Evolutionary conservation across 371 early-diverging fungal genomes (phyloP), one percentile per base, ranked within the genome.

Genomic region (Mortierella sp.): DNA sequence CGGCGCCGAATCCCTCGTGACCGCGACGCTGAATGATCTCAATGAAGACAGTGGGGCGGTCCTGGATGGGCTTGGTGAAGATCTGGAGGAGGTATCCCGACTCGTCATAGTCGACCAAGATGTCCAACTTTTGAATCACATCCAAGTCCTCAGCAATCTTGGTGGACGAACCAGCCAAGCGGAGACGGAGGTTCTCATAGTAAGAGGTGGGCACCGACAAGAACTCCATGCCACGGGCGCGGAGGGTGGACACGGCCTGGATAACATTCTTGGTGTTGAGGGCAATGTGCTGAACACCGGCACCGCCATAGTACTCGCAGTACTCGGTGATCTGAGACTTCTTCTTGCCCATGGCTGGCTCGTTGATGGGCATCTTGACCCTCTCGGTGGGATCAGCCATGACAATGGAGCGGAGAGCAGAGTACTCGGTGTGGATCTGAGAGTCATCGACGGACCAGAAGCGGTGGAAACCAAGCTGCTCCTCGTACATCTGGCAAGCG

Each of bases 381-480:
- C 76, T 83, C 67, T 97, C 97, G 69, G 88, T 88, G 59, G 90
- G 92, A 72, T 96, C 96, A 37, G 97, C 92, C 96, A 98, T 96
- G 81, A 97, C 98, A 58, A 96, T 94, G 28, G 96, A 96, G 21
- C 96, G 91, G 62, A 97, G 86, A 39, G 97, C 91, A 73, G 92
- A 92, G 87, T 95, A 97, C 78, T 98, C 93, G 51, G 98, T 96
- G 83, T 94, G 92, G 54, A 98, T 95, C 81, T 96, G 94, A 64
- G 86, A 91, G 83, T 98, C 98, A 82, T 98, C 98, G 47, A 98
- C 96, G 29, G 95, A 95, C 97, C 97, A 97, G 92, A 97, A 98
- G 46, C 97, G 91, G 82, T 96, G 97, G 89, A 97, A 97, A 62
- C 94, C 96, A 28, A 98, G 88, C 61, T 89, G 84, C 63, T 89